These are phyloP conservation scores for Rhodotorula mucilaginosa DNA, from an alignment of 1,284 basidiomycete genomes.

Conservation along the genomic window DNA sequence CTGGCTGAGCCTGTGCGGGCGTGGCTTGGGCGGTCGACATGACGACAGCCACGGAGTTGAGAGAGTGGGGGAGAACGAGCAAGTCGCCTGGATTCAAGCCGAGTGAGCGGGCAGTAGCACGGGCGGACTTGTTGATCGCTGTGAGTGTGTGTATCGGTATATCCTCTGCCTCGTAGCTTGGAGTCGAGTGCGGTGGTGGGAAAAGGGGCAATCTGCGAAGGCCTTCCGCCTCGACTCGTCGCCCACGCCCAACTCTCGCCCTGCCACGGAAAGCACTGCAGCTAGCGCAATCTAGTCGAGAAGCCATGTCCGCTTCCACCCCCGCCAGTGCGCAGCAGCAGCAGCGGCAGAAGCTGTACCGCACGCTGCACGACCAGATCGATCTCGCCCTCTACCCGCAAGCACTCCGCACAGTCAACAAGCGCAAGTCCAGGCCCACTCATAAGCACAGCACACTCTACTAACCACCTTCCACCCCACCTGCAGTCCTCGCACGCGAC, in stretches of 20 bases:
- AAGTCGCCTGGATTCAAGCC: not conserved
- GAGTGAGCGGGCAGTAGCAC: not conserved
- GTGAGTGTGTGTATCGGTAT: too few species aligned
- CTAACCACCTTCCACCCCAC: too few species aligned
- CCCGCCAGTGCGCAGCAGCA: not conserved
- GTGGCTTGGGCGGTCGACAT: not conserved
- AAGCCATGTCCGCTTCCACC: too few species aligned
- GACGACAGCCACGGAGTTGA: not conserved
- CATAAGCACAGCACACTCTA: too few species aligned
- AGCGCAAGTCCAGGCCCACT: constrained; percentile 8
- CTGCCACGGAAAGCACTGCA: too few species aligned
- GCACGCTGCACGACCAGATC: constrained; percentile 34
- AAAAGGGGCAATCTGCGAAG: too few species aligned
- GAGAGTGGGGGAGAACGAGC: not conserved
- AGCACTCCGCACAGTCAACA: constrained; percentile 27
- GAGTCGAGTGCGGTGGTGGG: too few species aligned
- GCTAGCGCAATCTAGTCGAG: too few species aligned
- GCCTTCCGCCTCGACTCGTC: too few species aligned
- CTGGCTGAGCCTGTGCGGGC: not conserved
- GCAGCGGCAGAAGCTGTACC: constrained; percentile 23
- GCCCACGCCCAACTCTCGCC: too few species aligned
- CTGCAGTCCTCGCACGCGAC: constrained; percentile 38
- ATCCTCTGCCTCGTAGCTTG: too few species aligned
- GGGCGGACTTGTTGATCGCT: too few species aligned
- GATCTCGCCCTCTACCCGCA: constrained; percentile 5